Base-by-base conservation (phyloP, 768 basidiomycete genomes). In the Clitopilus passeckerianus region DNA sequence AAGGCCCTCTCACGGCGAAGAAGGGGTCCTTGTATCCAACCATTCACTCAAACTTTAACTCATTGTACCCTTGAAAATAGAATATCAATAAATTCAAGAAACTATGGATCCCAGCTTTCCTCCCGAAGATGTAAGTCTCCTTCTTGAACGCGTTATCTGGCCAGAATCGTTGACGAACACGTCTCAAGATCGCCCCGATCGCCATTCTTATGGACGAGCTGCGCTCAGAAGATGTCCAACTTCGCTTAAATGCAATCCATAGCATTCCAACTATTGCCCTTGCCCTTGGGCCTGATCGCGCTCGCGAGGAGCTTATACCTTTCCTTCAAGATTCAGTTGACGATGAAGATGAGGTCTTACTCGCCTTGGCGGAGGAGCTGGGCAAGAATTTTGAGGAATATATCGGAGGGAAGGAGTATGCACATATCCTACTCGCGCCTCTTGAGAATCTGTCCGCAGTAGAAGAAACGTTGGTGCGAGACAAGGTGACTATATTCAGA, bases 241-340 rank as follows among this genome's bases (percentile, higher is more conserved):
- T 98, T 53, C 90, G 97, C 58, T 80, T 99, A 70, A 95, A 96
- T 65, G 95, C 97, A 61, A 95, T 99, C 64, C 94, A 95, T 74
- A 92, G 95, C 74, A 85, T 99, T 68, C 94, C 95, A 56, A 99
- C 97, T 53, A 99, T 99, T 75, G 96, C 96, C 5, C 84, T 99
- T 62, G 97, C 97, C 16, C 82, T 99, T 56, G 96, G 97, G 6
- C 87, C 94, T 44, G 91, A 95, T 79, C 91, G 97, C 66, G 92
- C 95, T 23, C 86, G 96, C 63, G 91, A 94, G 58, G 97, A 99
- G 71, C 85, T 99, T 65, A 85, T 99, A 62, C 93, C 95, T 1
- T 99, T 99, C 79, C 85, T 99, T 57, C 93, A 95, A 76, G 96
- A 99, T 69, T 95, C 94, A n/a, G 87, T 99, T 64, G 97, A 99